Base-by-base conservation (phyloP, 2,329 filamentous ascomycete species). In the Aspergillus proliferans region DNA sequence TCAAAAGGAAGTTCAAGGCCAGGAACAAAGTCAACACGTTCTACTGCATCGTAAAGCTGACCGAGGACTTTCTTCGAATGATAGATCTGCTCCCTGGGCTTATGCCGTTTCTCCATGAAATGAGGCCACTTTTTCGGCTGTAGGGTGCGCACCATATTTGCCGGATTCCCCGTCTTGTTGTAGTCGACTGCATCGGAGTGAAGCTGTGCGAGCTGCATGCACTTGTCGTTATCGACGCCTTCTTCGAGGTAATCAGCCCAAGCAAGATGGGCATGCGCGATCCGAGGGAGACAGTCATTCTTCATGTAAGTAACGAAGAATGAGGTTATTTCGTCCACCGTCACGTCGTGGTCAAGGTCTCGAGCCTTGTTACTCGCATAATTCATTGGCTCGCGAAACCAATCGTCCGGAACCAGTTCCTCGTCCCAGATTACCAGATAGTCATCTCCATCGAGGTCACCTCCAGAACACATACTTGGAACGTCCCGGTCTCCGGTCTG, bases 271-370 rank as follows among this genome's bases (percentile, higher is more conserved):
- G 89, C 81, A 55, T 82, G 80, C 0, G 93, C 93, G 61, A 98
- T 95, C 3, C 78, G 76, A 1, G 84, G 83, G 2, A 98, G 78
- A 10, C 81, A 81, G 61, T 97, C 88, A 56, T 94, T 91, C 71
- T 94, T 93, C 81, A 97, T 91, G 60, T 95, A 95, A 3, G 81
- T 81, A 26, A 95, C 87, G 59, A 96, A 97, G 70, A 97, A 97
- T 0, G 83, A 78, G 24, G 82, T 84, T 42, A 97, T 80, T 52
- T 95, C 86, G 4, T 82, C 73, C 0, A 87, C 79, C 0, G 79
- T 81, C 10, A 96, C 87, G 3, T 83, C 77, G 1, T 79, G 73
- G 5, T 80, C 68, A 6, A 85, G 73, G 18, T 77, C 72, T 10
- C 73, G 63, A 0, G 86, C 81, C 40, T 76, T 73, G 0, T 81